Evolutionary conservation across 805 yeast genomes (phyloP).

Genomic region (Lachancea cidri): DNA sequence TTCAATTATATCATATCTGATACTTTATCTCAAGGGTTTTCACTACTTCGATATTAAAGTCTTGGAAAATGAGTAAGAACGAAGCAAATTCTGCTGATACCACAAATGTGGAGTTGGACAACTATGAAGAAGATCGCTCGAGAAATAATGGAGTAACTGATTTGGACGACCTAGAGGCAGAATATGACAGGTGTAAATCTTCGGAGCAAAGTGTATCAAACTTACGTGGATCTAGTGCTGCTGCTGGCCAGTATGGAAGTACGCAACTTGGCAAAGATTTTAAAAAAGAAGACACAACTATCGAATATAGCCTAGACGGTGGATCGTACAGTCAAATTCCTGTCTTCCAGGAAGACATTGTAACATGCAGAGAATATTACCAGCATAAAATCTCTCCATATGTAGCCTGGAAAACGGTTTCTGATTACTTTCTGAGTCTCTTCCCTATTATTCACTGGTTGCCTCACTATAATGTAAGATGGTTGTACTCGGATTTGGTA

Average conservation of each 20-base stretch:
- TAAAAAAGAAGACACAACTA: conserved; percentile 6
- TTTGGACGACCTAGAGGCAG: conserved; percentile 26
- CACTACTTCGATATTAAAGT: neutral
- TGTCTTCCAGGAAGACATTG: conserved; percentile 18
- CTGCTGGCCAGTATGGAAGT: neutral
- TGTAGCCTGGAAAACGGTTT: conserved; percentile 21
- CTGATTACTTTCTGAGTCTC: conserved; percentile 51
- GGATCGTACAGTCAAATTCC: conserved; percentile 7
- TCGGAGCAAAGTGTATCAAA: conserved; percentile 8
- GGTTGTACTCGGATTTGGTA: conserved; percentile 78
- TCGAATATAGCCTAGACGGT: conserved; percentile 7
- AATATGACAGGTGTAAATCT: conserved; percentile 25
- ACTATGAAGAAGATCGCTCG: neutral
- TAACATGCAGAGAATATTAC: conserved; percentile 21
- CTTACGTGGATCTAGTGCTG: neutral
- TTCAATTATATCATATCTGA: neutral
- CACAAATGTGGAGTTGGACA: neutral
- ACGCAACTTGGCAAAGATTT: neutral
- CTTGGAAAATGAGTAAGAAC: neutral
- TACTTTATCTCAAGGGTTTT: neutral
- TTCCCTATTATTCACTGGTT: conserved; percentile 87
- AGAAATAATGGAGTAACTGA: conserved; percentile 2
- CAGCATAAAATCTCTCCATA: conserved; percentile 9
- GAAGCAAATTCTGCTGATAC: neutral
- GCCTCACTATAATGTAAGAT: conserved; percentile 68